A percentile compares a stretch with the other conserved stretches of the same genome.
These are phyloP conservation scores for Herpotrichia juniperi DNA, from an alignment of 2,329 filamentous ascomycete genomes.

Conservation along the genomic window DNA sequence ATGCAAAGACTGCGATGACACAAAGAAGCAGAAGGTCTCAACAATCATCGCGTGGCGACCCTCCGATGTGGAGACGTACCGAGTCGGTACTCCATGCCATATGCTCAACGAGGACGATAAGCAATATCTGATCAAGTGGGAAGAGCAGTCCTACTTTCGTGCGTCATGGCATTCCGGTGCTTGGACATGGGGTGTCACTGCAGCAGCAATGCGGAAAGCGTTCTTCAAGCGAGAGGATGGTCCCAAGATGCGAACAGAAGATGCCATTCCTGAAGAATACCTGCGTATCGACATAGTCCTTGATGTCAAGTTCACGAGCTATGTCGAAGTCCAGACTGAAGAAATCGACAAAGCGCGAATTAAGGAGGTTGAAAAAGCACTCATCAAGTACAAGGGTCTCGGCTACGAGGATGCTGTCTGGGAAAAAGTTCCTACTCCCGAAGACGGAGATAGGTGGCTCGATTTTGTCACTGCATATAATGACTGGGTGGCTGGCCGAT, in stretches of 20 bases:
- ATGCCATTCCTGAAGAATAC: conserved; percentile 88
- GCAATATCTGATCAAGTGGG: conserved; percentile 93
- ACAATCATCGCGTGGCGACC: conserved; percentile 90
- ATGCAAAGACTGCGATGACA: conserved; percentile 77
- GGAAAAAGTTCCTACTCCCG: conserved; percentile 75
- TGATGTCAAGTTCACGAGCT: conserved; percentile 71
- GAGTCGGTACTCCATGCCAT: conserved; percentile 58
- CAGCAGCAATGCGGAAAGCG: conserved; percentile 68
- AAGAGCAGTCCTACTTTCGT: conserved; percentile 77
- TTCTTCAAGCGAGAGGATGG: conserved; percentile 75
- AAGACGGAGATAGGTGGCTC: conserved; percentile 72
- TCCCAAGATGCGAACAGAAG: conserved; percentile 72
- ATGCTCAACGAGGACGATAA: conserved; percentile 76
- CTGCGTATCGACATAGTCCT: conserved; percentile 89
- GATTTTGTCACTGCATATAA: conserved; percentile 85
- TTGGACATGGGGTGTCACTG: conserved; percentile 81
- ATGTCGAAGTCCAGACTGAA: conserved; percentile 64
- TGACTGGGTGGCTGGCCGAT: conserved; percentile 81
- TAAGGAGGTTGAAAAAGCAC: conserved; percentile 72
- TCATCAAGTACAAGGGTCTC: conserved; percentile 92
- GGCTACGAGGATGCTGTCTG: conserved; percentile 90
- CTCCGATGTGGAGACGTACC: conserved; percentile 61
- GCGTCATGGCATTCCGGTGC: conserved; percentile 86
- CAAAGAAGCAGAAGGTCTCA: conserved; percentile 68
- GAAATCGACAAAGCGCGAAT: conserved; percentile 75